These are phyloP conservation scores for Geotrichum siamense DNA, from an alignment of 1,139 yeast genomes.

Conservation along the genomic window DNA sequence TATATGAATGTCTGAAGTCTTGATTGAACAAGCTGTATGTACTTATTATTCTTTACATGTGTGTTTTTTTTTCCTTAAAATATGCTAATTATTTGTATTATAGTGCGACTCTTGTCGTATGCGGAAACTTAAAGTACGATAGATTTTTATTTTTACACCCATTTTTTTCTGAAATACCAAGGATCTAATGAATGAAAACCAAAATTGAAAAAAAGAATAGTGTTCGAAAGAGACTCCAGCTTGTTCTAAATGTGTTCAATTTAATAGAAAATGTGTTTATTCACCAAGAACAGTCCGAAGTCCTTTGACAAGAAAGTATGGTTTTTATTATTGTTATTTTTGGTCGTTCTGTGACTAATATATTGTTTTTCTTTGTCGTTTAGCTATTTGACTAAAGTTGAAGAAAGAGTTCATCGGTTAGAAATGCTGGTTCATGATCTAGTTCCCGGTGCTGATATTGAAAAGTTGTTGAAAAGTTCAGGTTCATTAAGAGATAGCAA, in stretches of 20 bases:
- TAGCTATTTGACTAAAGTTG: slow-evolving; percentile 57
- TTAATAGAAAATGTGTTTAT: slow-evolving; percentile 68
- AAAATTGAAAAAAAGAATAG: too few species aligned
- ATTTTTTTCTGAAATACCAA: too few species aligned
- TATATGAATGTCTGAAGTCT: too few species aligned
- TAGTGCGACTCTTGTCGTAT: slow-evolving; percentile 47
- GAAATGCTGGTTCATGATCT: slow-evolving; percentile 46
- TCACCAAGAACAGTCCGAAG: slow-evolving; percentile 72
- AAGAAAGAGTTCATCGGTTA: slow-evolving; percentile 50
- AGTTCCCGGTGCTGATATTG: slow-evolving; percentile 41
- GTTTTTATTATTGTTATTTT: neutral
- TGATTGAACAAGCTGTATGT: slow-evolving; percentile 18
- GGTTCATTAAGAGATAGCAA: neutral
- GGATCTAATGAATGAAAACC: too few species aligned
- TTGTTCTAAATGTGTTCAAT: slow-evolving; percentile 68
- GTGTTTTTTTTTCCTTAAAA: neutral
- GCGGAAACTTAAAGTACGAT: slow-evolving; percentile 39
- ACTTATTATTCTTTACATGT: neutral
- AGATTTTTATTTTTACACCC: too few species aligned
- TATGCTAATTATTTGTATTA: neutral
- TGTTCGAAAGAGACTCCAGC: slow-evolving; percentile 66
- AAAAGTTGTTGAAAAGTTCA: slow-evolving; percentile 29
- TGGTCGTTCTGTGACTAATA: neutral
- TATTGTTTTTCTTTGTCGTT: too few species aligned
- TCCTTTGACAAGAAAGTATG: slow-evolving; percentile 60